Evolutionary conservation across 768 basidiomycete genomes (phyloP), one percentile per base, ranked within the genome.

Genomic region (Tephrocybe sp.): DNA sequence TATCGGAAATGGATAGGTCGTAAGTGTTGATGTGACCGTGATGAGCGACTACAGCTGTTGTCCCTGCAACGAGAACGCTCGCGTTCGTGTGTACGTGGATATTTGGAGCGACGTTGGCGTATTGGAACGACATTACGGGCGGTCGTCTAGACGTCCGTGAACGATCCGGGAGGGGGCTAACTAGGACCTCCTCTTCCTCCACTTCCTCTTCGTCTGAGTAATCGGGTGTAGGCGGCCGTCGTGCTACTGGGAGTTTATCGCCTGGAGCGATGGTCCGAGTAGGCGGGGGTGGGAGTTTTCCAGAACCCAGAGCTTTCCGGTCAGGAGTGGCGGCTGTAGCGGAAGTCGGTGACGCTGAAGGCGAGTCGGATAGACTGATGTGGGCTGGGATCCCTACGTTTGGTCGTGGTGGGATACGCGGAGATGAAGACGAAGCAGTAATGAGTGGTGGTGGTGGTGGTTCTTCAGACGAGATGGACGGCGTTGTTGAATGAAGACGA

Each of bases 241-340:
- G 77, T 21, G 79, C 62, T 2, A 84, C 78, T 6, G 89, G 88
- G 15, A 89, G 73, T 57, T 81, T 88, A 56, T 84, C 84, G 1
- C 86, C 84, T 0, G 77, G 70, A 1, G 69, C 86, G 38, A 90
- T 89, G 0, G 72, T 84, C 4, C 89, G 84, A 0, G 82, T 86
- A 0, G 89, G 89, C 0, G 89, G 89, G 0, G 89, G 89, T 0
- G 79, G 86, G 19, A 84, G 76, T 50, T 66, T 75, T 30, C 64
- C 62, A 37, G 64, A 57, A 21, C 74, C 72, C 15, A 78, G 46
- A 0, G 61, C 48, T 53, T 71, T 77, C n/a, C 76, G 66, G 36
- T 77, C 73, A n/a, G 45, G n/a, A n/a, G n/a, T n/a, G n/a, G n/a
- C n/a, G n/a, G n/a, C n/a, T n/a, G n/a, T 65, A 8, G 57, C 49